Evolutionary conservation across 345 rosid species (phyloP).

Genomic region (Rhizophora apiculata): DNA sequence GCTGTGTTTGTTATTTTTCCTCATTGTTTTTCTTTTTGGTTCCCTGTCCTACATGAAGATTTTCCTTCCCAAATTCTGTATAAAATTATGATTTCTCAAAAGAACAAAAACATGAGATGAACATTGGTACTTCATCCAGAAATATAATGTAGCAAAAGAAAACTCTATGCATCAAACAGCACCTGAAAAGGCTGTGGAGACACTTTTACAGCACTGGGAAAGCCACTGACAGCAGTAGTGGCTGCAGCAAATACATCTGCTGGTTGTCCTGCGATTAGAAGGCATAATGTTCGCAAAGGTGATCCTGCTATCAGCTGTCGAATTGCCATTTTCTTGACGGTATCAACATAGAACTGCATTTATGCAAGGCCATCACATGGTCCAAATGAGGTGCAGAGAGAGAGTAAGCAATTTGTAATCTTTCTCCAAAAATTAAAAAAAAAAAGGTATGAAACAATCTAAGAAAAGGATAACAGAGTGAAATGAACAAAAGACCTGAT

Average conservation of each 20-base stretch:
- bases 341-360: slow-evolving; percentile 82
- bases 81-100: no score
- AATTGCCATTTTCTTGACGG: slow-evolving; percentile 97
- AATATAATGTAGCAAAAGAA: background rate
- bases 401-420: slow-evolving; percentile 5
- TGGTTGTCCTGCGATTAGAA: slow-evolving; percentile 96
- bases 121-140: background rate
- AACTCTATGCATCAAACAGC: slow-evolving; percentile 15
- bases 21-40: no score
- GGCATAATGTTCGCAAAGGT: slow-evolving; percentile 90
- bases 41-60: no score
- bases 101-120: no score
- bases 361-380: slow-evolving; percentile 14
- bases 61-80: no score
- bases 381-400: slow-evolving; percentile 5
- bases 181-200: slow-evolving; percentile 65
- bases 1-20: no score
- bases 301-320: slow-evolving; percentile 88
- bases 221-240: slow-evolving; percentile 24
- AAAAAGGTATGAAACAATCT: background rate
- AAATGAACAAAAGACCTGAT: slow-evolving; percentile 60
- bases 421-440: slow-evolving; percentile 8
- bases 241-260: slow-evolving; percentile 76
- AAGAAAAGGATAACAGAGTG: slow-evolving; percentile 1
- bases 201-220: slow-evolving; percentile 37